Conservation (phyloP, 805 yeast genomes). For the Yarrowia sp. region DNA sequence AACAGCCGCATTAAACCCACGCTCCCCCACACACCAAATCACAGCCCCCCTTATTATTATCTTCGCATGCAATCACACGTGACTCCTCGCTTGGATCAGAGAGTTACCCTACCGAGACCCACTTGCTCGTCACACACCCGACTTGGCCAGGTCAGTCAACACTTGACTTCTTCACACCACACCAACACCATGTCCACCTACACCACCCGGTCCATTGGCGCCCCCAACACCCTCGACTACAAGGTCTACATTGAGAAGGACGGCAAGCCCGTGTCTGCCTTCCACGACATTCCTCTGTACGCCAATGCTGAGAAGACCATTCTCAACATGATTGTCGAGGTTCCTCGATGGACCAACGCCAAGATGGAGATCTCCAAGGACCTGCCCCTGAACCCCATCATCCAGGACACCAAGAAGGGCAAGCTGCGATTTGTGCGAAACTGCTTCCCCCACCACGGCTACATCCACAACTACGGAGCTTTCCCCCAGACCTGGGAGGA, state of each 20-base stretch:
- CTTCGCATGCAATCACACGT: too few species aligned
- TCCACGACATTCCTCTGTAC: constrained; percentile 91
- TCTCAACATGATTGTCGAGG: constrained; percentile 91
- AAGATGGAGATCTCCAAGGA: constrained; percentile 94
- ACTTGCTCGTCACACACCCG: neutral
- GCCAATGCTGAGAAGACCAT: constrained; percentile 93
- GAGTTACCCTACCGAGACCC: constrained; percentile 18
- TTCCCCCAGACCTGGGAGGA: constrained; percentile 99
- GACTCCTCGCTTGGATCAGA: too few species aligned
- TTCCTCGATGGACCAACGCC: constrained; percentile 98
- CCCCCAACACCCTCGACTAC: constrained; percentile 94
- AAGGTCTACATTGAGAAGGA: constrained; percentile 89
- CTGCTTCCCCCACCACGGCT: constrained; percentile 98
- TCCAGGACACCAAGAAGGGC: constrained; percentile 98
- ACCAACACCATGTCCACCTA: constrained; percentile 50
- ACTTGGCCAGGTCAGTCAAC: constrained; percentile 1
- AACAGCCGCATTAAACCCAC: too few species aligned
- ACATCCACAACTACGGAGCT: constrained; percentile 98
- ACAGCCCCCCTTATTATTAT: too few species aligned
- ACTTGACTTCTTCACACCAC: constrained; percentile 22
- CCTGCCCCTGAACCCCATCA: constrained; percentile 83
- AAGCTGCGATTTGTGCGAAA: constrained; percentile 94
- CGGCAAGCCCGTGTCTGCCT: constrained; percentile 93
- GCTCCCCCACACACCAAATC: too few species aligned
- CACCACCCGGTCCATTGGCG: constrained; percentile 92